Evolutionary conservation across 2,329 filamentous ascomycete genomes (phyloP).

Genomic region (Domatiomyces globalis): DNA sequence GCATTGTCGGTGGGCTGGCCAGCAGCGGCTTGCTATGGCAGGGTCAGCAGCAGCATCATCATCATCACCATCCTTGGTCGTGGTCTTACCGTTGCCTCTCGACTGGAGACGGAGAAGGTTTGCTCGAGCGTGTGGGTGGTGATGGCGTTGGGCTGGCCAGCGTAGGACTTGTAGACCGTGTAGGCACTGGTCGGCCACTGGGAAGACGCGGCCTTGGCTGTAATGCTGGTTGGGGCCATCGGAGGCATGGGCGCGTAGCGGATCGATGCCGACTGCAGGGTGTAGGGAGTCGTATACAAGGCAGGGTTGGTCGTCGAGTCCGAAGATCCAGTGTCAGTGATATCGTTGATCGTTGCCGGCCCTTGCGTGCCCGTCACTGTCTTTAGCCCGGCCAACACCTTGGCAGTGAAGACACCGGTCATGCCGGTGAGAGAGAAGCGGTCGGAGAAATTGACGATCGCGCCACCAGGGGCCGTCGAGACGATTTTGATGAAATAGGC

Average conservation of each 20-base stretch:
- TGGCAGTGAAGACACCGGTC: conserved; percentile 42
- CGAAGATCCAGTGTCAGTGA: conserved; percentile 3
- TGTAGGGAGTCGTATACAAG: conserved; percentile 36
- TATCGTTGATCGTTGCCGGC: conserved; percentile 14
- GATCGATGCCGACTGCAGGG: conserved; percentile 41
- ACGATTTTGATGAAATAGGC: conserved; percentile 46
- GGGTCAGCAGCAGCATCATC: conserved; percentile 3
- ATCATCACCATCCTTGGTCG: background rate
- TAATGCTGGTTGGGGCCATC: conserved; percentile 45
- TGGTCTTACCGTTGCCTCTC: conserved; percentile 44
- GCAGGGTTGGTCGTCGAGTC: conserved; percentile 11
- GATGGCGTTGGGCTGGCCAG: conserved; percentile 35
- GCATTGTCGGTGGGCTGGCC: conserved; percentile 35
- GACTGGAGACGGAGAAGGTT: conserved; percentile 38
- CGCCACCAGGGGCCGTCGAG: conserved; percentile 40
- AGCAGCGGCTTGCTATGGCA: conserved; percentile 36
- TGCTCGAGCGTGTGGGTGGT: conserved; percentile 40
- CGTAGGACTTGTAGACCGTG: conserved; percentile 26
- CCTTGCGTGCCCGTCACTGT: conserved; percentile 21
- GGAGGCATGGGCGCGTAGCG: conserved; percentile 49
- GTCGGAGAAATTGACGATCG: conserved; percentile 44
- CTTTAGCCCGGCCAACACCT: conserved; percentile 27
- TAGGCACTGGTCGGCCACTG: conserved; percentile 43
- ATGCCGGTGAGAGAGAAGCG: conserved; percentile 53
- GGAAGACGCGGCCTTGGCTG: conserved; percentile 35